Conservation (phyloP, 371 early-diverging fungal genomes). For the Mortierella sp. region DNA sequence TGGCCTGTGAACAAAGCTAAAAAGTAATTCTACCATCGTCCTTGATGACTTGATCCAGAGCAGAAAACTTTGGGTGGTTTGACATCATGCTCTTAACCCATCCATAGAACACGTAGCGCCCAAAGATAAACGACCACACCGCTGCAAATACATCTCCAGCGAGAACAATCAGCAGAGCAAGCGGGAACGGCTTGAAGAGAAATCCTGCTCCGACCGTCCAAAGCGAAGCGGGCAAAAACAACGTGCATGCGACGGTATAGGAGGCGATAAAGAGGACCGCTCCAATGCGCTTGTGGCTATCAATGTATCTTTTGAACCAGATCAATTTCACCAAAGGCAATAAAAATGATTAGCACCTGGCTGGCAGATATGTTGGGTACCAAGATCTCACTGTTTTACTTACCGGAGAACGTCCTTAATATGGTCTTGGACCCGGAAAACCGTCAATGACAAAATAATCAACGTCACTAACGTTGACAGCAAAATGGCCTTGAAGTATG, state of each 20-base stretch:
- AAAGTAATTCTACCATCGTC: conserved; percentile 44
- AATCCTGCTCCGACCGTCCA: conserved; percentile 54
- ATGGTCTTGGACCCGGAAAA: conserved; percentile 53
- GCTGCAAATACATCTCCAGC: conserved; percentile 47
- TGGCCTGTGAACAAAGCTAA: neutral
- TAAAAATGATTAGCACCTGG: neutral
- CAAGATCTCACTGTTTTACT: neutral
- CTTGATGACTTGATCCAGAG: conserved; percentile 51
- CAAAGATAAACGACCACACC: conserved; percentile 49
- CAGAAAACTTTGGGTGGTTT: conserved; percentile 46
- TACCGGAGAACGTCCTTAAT: conserved; percentile 49
- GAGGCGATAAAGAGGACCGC: conserved; percentile 42
- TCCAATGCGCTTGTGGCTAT: conserved; percentile 45
- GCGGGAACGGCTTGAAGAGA: conserved; percentile 50
- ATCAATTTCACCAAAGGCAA: neutral
- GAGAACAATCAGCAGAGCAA: conserved; percentile 46
- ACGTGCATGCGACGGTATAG: conserved; percentile 43
- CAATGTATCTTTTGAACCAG: conserved; percentile 34
- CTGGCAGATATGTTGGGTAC: too few species aligned
- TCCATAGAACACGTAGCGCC: conserved; percentile 53
- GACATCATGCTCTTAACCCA: conserved; percentile 52
- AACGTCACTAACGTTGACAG: conserved; percentile 23
- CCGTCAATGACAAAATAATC: conserved; percentile 37
- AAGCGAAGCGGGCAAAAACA: conserved; percentile 52
- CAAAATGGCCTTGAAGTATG: conserved; percentile 29